Evolutionary conservation across 805 yeast species (phyloP).

Genomic region (Candida nitratophila): DNA sequence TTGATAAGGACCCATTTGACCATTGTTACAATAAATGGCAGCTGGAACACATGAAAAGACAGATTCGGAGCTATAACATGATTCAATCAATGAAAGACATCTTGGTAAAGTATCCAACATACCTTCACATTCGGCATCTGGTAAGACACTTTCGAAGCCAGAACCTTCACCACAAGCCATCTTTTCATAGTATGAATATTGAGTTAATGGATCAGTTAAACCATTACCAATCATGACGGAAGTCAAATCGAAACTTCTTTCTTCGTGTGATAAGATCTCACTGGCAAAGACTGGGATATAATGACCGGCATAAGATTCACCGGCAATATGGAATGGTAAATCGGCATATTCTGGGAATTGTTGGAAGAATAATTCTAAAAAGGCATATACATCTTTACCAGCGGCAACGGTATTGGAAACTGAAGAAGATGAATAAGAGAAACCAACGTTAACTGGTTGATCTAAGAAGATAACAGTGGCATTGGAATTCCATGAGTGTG

Average conservation of each 20-base stretch:
- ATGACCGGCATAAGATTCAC: conserved; percentile 82
- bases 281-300: conserved; percentile 66
- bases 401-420: conserved; percentile 75
- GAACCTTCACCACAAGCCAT: conserved; percentile 89
- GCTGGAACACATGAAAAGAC: conserved; percentile 61
- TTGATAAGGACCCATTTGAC: conserved; percentile 51
- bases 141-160: conserved; percentile 69
- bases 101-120: conserved; percentile 59
- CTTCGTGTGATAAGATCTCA: conserved; percentile 48
- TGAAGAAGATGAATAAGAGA: conserved; percentile 62
- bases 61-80: conserved; percentile 57
- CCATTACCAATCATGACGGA: conserved; percentile 92
- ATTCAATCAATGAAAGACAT: conserved; percentile 53
- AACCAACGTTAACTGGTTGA: conserved; percentile 93
- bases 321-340: conserved; percentile 67
- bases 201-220: conserved; percentile 76
- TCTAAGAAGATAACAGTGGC: conserved; percentile 89
- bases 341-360: conserved; percentile 67
- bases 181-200: conserved; percentile 74
- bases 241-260: conserved; percentile 54
- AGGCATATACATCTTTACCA: conserved; percentile 79
- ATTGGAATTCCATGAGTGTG: conserved; percentile 84
- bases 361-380: conserved; percentile 75
- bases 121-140: conserved; percentile 58
- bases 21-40: conserved; percentile 53